Evolutionary conservation across 305 asterid genomes (phyloP).

Genomic region (Fraxinus paxiana): DNA sequence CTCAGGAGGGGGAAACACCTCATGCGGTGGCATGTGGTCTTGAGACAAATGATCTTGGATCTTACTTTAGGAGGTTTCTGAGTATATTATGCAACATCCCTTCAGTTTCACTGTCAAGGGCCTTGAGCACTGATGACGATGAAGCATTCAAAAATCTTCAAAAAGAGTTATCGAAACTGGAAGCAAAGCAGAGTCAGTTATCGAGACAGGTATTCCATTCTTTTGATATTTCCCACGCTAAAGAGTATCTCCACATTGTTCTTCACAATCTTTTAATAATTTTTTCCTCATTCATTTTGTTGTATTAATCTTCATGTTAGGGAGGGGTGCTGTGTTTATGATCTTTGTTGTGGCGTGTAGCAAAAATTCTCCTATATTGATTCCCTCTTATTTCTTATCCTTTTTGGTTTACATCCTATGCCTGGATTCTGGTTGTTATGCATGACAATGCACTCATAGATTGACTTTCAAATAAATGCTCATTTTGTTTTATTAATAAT

Average conservation of each 20-base stretch:
- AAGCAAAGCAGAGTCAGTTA: slow-evolving; percentile 67
- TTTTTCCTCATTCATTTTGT: neutral
- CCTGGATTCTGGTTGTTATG: neutral
- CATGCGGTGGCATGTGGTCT: slow-evolving; percentile 47
- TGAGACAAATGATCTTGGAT: slow-evolving; percentile 80
- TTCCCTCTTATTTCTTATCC: neutral
- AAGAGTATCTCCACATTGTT: neutral
- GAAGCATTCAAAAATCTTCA: slow-evolving; percentile 65
- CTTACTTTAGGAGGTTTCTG: slow-evolving; percentile 75
- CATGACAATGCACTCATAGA: neutral
- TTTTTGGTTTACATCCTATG: neutral
- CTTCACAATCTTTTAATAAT: neutral
- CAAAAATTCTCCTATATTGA: neutral
- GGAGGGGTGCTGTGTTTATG: neutral
- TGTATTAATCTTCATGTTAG: neutral
- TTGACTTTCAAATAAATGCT: neutral
- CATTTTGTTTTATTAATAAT: slow-evolving; percentile 13
- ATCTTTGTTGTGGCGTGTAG: neutral
- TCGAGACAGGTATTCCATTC: slow-evolving; percentile 57
- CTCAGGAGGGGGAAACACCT: slow-evolving; percentile 65
- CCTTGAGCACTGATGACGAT: slow-evolving; percentile 68
- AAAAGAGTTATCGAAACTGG: slow-evolving; percentile 62
- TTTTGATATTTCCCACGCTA: neutral
- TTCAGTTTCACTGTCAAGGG: slow-evolving; percentile 78
- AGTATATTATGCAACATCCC: slow-evolving; percentile 74